Conservation (phyloP, 225 moss, liverwort and hornwort species). For the Takakia lepidozioides region DNA sequence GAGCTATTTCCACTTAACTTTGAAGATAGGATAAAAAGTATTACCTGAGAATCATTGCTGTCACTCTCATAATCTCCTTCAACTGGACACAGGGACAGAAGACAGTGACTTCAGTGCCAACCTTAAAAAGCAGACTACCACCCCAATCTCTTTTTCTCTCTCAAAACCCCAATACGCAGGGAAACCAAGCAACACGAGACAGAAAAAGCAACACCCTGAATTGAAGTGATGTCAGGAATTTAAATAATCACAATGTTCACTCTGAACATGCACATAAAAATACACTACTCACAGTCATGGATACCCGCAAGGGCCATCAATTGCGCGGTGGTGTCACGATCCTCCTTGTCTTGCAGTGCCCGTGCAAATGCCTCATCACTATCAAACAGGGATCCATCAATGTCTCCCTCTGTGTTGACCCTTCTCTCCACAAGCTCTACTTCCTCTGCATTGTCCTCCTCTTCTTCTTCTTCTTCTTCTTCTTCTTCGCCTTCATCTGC, state of each 20-base stretch:
- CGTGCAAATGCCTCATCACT: conserved; percentile 75
- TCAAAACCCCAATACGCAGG: conserved; percentile 1
- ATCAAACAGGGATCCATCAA: conserved; percentile 63
- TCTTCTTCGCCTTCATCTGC: conserved; percentile 26
- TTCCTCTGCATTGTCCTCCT: conserved; percentile 11
- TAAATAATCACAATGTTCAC: no score
- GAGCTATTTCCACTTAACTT: no score
- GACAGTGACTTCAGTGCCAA: no score
- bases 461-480: conserved; percentile 14
- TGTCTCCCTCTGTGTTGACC: conserved; percentile 21
- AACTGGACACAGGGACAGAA: conserved; percentile 31
- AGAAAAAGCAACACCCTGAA: no score
- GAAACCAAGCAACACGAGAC: no score
- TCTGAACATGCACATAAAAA: no score
- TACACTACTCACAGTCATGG: conserved; percentile 56
- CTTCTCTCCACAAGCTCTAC: conserved; percentile 19
- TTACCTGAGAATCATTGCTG: conserved; percentile 66
- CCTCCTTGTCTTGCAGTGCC: conserved; percentile 76
- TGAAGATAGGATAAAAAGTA: no score
- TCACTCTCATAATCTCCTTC: conserved; percentile 61
- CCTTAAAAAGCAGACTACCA: no score
- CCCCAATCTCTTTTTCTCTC: no score
- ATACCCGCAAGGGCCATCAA: conserved; percentile 79
- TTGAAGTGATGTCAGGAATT: no score
- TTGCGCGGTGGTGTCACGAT: conserved; percentile 75